Conservation (phyloP, 352 stramenopile genomes). For the Globisporangium spiculum region DNA sequence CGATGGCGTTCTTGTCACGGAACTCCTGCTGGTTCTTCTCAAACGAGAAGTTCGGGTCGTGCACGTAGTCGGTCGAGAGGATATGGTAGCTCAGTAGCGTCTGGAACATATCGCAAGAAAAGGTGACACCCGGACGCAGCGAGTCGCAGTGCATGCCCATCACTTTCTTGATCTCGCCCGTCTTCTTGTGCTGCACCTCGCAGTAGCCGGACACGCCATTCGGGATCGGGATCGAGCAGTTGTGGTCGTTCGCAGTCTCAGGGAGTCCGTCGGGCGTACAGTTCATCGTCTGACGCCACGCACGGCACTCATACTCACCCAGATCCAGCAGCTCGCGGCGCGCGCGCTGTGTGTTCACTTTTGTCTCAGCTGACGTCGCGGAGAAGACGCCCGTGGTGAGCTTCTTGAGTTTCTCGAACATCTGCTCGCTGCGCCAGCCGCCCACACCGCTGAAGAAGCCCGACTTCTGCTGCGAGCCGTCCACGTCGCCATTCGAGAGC, state of each 20-base stretch:
- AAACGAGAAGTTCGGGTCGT: conserved; percentile 20
- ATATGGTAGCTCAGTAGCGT: conserved; percentile 20
- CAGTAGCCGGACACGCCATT: conserved; percentile 29
- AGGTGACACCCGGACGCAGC: conserved; percentile 21
- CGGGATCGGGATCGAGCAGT: conserved; percentile 24
- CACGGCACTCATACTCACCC: conserved; percentile 32
- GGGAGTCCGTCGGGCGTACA: conserved; percentile 18
- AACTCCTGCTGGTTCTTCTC: conserved; percentile 17
- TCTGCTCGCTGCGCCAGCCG: conserved; percentile 35
- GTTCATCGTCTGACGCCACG: conserved; percentile 20
- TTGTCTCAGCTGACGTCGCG: background rate
- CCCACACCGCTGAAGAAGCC: conserved; percentile 28
- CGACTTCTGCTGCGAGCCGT: conserved; percentile 20
- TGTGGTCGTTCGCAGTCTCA: conserved; percentile 12
- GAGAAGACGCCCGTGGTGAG: conserved; percentile 14
- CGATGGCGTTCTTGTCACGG: conserved; percentile 8
- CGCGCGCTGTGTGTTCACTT: conserved; percentile 12
- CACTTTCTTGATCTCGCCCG: conserved; percentile 22
- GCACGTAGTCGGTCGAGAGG: conserved; percentile 22
- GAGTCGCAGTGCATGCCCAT: conserved; percentile 33
- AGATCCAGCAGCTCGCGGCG: conserved; percentile 26
- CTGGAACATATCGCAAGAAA: conserved; percentile 23
- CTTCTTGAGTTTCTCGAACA: conserved; percentile 41
- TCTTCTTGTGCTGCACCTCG: conserved; percentile 27
- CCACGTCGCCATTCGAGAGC: conserved; percentile 44